A percentile compares a stretch with the other conserved stretches of the same genome.
Evolutionary conservation across 352 stramenopile species (phyloP).

Genomic region (Globisporangium viniferum): DNA sequence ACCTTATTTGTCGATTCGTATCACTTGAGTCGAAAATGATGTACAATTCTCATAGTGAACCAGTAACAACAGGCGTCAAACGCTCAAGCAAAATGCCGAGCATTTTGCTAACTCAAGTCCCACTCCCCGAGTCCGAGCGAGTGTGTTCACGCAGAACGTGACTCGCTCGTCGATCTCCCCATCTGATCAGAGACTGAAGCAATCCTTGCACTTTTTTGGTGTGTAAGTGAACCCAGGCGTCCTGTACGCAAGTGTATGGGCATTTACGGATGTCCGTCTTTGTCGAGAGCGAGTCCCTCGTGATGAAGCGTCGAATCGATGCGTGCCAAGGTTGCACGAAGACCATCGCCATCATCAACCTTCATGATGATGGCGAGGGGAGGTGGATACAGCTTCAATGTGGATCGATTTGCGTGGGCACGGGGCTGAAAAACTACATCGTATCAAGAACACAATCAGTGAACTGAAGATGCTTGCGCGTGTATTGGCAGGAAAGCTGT

Average conservation of each 20-base stretch:
- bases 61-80: too few relatives aligned
- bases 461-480: not conserved
- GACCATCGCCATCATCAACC: not conserved
- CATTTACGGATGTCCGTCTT: not conserved
- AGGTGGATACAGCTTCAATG: not conserved
- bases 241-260: not conserved
- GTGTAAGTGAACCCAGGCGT: not conserved
- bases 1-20: too few relatives aligned
- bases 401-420: not conserved
- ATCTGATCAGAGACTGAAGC: not conserved
- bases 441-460: too few relatives aligned
- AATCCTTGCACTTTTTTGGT: not conserved
- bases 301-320: not conserved
- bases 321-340: not conserved
- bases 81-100: not conserved
- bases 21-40: too few relatives aligned
- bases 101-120: too few relatives aligned
- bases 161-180: not conserved
- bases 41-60: too few relatives aligned
- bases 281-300: not conserved
- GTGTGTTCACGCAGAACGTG: not conserved
- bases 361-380: not conserved
- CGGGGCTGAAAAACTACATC: too few relatives aligned
- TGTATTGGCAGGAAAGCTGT: not conserved
- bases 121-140: not conserved